Evolutionary conservation across 148 eudicot genomes (phyloP), one percentile per base, ranked within the genome.

Genomic region (Rhododendron vialii): DNA sequence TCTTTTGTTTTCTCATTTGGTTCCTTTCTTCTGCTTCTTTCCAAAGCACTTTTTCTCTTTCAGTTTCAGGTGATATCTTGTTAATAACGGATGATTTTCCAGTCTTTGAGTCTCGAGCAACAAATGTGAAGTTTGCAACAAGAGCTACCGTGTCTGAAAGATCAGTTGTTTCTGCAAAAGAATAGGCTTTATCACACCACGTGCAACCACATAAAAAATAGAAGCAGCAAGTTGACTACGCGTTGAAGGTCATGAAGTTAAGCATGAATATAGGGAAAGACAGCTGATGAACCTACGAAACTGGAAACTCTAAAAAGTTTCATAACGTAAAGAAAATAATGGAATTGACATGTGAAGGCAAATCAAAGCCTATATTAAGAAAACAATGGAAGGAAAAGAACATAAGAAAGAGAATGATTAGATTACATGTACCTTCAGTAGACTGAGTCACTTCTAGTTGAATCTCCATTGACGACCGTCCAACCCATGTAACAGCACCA

Each of bases 401-500:
- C 24, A 43, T 24, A n/a, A 77, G n/a, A 59, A 15, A 50, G 24
- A 45, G 30, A 73, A 24, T 73, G 51, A 67, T 47, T 76, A 7
- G 15, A 35, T 18, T 59, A 78, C 48, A 28, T 48, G 65, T 92
- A 96, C 98, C 98, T 91, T 86, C 86, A n/a, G 88, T 82, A 55
- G 91, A 84, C 84, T 93, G 98, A 87, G 90, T 86, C 50, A 96
- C 98, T 92, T 94, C 96, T 65, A 96, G 85, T 90, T 91, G 98
- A 88, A 96, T 95, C 90, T 96, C 98, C 98, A 96, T 92, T 38
- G 98, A 96, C 18, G 98, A 94, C 82, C 98, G 86, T 36, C 98
- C 98, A 86, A 96, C 98, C 98, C 98, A 96, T n/a, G 98, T 93
- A 69, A 96, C 95, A 85, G 98, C 95, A 78, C 98, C 98, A 22